phyloP scores from a whole-genome alignment of 108 stramenopile genomes.

The Schizochytrium sp. region DNA sequence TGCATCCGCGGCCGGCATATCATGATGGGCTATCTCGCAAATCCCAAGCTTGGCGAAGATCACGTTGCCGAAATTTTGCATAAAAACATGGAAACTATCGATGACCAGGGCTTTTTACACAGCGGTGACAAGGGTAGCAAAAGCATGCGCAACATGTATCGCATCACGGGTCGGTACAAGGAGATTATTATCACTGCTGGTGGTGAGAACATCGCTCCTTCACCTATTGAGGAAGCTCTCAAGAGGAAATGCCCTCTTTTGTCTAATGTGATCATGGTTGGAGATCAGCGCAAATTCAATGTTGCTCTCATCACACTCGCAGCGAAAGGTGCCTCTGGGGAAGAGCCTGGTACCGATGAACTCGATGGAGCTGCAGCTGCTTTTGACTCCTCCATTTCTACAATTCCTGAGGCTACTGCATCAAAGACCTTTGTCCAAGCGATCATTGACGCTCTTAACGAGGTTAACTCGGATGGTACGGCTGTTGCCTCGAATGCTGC shows the following conservation, averaged over 20 bases:
- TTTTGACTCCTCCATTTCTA: neutral
- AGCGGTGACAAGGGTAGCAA: slow-evolving; percentile 75
- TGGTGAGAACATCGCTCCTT: slow-evolving; percentile 76
- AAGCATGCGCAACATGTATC: slow-evolving; percentile 60
- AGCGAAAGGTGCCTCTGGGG: slow-evolving; percentile 62
- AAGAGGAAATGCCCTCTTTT: slow-evolving; percentile 70
- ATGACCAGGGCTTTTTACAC: slow-evolving; percentile 79
- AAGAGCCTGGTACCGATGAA: slow-evolving; percentile 30
- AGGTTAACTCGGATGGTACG: neutral
- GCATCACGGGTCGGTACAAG: slow-evolving; percentile 70
- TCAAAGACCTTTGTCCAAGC: slow-evolving; percentile 23
- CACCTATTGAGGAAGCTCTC: slow-evolving; percentile 76
- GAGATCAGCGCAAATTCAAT: slow-evolving; percentile 77
- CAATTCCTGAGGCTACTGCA: slow-evolving; percentile 30
- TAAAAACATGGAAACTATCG: slow-evolving; percentile 78
- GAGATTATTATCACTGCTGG: slow-evolving; percentile 74
- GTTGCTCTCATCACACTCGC: slow-evolving; percentile 69
- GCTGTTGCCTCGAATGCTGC: slow-evolving; percentile 79
- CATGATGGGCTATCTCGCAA: slow-evolving; percentile 83
- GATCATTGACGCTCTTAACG: slow-evolving; percentile 55
- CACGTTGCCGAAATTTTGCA: slow-evolving; percentile 69
- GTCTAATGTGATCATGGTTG: slow-evolving; percentile 75
- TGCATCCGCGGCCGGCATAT: slow-evolving; percentile 82
- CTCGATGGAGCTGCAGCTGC: slow-evolving; percentile 12
- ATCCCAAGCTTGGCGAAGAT: slow-evolving; percentile 30